These are phyloP conservation scores for Exophiala spinifera DNA, from an alignment of 2,329 filamentous ascomycete genomes.

Conservation along the genomic window DNA sequence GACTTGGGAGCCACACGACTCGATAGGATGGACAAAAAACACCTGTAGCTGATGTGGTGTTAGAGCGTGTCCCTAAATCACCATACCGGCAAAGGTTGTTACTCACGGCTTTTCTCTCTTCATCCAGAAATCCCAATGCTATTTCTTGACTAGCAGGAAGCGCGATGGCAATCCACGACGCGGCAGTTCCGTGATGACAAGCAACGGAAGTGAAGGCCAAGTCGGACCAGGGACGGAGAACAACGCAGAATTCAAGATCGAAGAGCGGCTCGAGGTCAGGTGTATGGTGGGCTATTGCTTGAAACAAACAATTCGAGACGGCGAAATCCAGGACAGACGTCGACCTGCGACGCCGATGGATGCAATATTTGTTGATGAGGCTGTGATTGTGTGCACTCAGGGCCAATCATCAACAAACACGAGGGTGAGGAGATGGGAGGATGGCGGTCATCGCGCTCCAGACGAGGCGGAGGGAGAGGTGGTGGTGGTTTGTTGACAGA, in stretches of 20 bases:
- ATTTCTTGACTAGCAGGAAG: background rate
- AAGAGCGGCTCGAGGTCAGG: background rate
- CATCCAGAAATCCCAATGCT: background rate
- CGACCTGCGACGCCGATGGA: slow-evolving; percentile 22
- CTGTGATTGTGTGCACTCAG: slow-evolving; percentile 6
- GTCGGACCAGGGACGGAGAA: background rate
- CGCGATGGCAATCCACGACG: background rate
- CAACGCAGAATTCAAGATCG: background rate
- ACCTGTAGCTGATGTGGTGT: background rate
- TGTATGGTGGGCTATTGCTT: slow-evolving; percentile 4
- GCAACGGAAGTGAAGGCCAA: background rate
- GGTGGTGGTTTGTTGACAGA: background rate
- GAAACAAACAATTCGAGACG: slow-evolving; percentile 4
- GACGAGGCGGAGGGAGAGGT: background rate
- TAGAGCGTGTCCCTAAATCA: background rate
- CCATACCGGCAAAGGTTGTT: background rate
- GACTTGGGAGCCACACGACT: background rate
- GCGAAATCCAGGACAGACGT: slow-evolving; percentile 10
- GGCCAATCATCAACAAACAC: slow-evolving; percentile 24
- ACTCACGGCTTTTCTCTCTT: background rate
- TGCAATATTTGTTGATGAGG: slow-evolving; percentile 6
- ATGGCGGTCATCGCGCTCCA: slow-evolving; percentile 15
- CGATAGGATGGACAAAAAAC: background rate
- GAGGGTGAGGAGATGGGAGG: slow-evolving; percentile 11
- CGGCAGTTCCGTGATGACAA: background rate